phyloP scores from a whole-genome alignment of 139 green algal genomes.

The Dunaliella sp. region DNA sequence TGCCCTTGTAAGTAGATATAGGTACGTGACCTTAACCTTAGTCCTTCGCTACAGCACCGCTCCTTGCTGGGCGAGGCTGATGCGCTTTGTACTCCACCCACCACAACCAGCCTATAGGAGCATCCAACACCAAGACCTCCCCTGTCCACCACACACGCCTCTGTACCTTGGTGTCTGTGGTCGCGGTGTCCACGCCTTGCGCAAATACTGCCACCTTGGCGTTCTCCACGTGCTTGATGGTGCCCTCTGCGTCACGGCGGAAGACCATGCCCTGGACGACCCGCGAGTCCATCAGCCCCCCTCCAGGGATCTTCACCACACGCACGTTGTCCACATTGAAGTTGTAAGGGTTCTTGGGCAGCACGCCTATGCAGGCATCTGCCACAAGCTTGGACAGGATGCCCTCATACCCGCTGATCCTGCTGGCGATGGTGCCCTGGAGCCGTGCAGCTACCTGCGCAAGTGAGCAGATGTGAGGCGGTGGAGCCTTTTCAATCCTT shows the following conservation, averaged over 20 bases:
- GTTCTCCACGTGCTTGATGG: slow-evolving; percentile 70
- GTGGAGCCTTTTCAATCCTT: not conserved
- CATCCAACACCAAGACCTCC: no score
- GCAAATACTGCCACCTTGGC: slow-evolving; percentile 86
- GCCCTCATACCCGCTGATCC: slow-evolving; percentile 86
- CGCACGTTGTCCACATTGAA: slow-evolving; percentile 99
- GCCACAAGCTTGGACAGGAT: slow-evolving; percentile 86
- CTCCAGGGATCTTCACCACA: slow-evolving; percentile 82
- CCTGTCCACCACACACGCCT: no score
- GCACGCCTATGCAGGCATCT: slow-evolving; percentile 92
- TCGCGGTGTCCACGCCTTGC: slow-evolving; percentile 80
- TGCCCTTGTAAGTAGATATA: no score
- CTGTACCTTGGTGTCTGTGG: slow-evolving; percentile 85
- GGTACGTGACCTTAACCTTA: no score
- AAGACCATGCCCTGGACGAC: slow-evolving; percentile 90
- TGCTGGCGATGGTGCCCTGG: slow-evolving; percentile 77
- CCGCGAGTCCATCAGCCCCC: slow-evolving; percentile 22
- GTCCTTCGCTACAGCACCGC: no score
- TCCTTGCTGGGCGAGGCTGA: no score
- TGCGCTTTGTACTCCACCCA: no score
- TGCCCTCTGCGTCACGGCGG: slow-evolving; percentile 84
- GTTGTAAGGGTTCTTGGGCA: slow-evolving; percentile 90
- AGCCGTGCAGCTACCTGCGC: slow-evolving; percentile 74
- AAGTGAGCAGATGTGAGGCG: not conserved
- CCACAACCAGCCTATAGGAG: no score